Evolutionary conservation across 768 basidiomycete genomes (phyloP), one percentile per base, ranked within the genome.

Genomic region (Tricholoma terreum): DNA sequence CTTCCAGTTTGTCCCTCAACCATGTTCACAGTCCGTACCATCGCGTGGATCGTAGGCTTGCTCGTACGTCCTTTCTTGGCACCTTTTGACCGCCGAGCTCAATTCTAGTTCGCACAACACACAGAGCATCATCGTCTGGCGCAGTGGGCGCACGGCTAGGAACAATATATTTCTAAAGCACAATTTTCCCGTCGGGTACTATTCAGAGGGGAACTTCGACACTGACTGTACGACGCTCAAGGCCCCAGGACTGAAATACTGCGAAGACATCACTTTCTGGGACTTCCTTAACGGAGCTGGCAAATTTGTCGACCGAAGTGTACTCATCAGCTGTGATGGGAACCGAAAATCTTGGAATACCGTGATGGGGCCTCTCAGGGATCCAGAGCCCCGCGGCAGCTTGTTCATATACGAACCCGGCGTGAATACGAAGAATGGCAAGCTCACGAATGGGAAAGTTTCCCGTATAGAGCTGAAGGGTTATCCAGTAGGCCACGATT

Each of bases 231-330:
- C 67, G 17, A 63, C 75, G 14, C 58, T 84, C 50, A 65, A 68
- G 27, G 68, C 69, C 7, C 55, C 73, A 57, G 67, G 78, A 52
- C 72, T 80, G 60, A 75, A 74, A 54, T 81, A 71, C 63, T 90
- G 89, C 66, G 89, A 90, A 65, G 88, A 90, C 62, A 82, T 75
- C 30, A 70, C 74, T 2, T 83, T 85, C 57, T 90, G 87, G 87
- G 84, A 87, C 57, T 66, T 79, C n/a, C 71, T 71, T 50, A 77
- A 80, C 59, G 61, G 58, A 4, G 46, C 66, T 6, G 80, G 76
- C 21, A 65, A 67, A 5, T 65, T 79, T 27, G 60, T 70, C n/a
- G 67, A 79, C 54, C 80, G 81, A 52, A 71, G 75, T 24, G 68
- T 88, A 6, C 76, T 69, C 57, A 65, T 78, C 35, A 78, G 71